phyloP scores from a whole-genome alignment of 306 rosid genomes.

The Carpinus fangiana region DNA sequence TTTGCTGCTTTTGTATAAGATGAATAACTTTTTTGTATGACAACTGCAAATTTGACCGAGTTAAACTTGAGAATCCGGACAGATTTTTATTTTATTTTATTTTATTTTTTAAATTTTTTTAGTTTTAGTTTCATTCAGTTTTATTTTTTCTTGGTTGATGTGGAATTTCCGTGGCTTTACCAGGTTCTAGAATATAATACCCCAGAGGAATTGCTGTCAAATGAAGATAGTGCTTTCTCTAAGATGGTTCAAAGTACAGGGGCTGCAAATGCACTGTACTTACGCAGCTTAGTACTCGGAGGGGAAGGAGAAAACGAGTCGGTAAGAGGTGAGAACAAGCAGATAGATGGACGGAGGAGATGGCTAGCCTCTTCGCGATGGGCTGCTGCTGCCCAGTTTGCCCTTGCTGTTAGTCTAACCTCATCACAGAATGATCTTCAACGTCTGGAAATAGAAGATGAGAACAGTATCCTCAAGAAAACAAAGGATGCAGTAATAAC shows the following conservation, averaged over 20 bases:
- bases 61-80: constrained; percentile 2
- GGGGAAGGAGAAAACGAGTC: constrained; percentile 25
- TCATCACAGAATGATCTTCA: constrained; percentile 68
- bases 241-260: constrained; percentile 91
- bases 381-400: constrained; percentile 67
- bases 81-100: not conserved
- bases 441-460: constrained; percentile 31
- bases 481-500: constrained; percentile 69
- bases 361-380: constrained; percentile 50
- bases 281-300: constrained; percentile 52
- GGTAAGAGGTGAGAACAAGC: constrained; percentile 22
- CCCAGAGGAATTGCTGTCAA: constrained; percentile 54
- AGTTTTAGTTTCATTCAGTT: constrained; percentile 16
- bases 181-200: constrained; percentile 73
- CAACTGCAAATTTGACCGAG: constrained; percentile 16
- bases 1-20: not conserved
- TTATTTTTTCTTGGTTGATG: not conserved
- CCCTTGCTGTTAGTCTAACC: constrained; percentile 68
- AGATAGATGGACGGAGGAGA: constrained; percentile 31
- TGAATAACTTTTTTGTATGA: not conserved
- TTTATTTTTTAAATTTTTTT: no score
- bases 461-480: constrained; percentile 41
- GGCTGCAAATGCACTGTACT: constrained; percentile 73
- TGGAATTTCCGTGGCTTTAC: not conserved
- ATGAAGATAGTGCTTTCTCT: constrained; percentile 65